Base-by-base conservation (phyloP, 202 grass and related monocot species). In the Tripidium arundinaceum region DNA sequence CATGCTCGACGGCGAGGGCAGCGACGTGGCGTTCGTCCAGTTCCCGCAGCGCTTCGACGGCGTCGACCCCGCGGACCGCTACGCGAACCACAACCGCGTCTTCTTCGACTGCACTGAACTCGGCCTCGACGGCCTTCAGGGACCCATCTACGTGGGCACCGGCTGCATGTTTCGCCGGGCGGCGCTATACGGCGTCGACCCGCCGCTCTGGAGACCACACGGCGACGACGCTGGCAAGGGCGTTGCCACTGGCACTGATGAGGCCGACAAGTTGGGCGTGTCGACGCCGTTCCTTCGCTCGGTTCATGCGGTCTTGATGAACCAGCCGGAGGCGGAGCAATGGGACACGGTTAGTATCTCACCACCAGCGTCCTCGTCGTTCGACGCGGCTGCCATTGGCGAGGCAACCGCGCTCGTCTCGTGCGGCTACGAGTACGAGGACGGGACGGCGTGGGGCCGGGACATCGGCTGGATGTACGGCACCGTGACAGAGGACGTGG, bases 81-180 rank as follows among this genome's bases (percentile, higher is more conserved):
- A 97, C 50, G 85, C 85, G 60, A 97, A 94, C 82, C 87, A 92
- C 46, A 97, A 97, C 68, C 93, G 86, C 1, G 89, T 97, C 65
- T 94, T 94, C 84, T 97, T 97, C 41, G 91, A 97, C 28, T 77
- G 86, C 40, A 94, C 89, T 78, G 94, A 92, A 91, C 83, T 90
- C 33, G 77, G 86, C 15, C 89, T 97, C 41, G 91, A 97, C 62
- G 91, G 94, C 6, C 73, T 89, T 6, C 94, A 97, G 11, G 94
- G 94, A 0, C 94, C 94, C 1, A 65, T 85, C 8, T 97, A 91
- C 81, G 81, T 94, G 9, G 91, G 94, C 38, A 92, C 94, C 13
- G 94, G 94, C 11, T 87, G 77, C 34, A 75, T 94, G 55, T 97
- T 97, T 52, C 94, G 89, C 0, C 89, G 94, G 1, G 75, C 78